A percentile compares a stretch with the other conserved stretches of the same genome.
These are phyloP conservation scores for Trichoderma hamatum DNA, from an alignment of 2,329 filamentous ascomycete genomes.

Conservation along the genomic window DNA sequence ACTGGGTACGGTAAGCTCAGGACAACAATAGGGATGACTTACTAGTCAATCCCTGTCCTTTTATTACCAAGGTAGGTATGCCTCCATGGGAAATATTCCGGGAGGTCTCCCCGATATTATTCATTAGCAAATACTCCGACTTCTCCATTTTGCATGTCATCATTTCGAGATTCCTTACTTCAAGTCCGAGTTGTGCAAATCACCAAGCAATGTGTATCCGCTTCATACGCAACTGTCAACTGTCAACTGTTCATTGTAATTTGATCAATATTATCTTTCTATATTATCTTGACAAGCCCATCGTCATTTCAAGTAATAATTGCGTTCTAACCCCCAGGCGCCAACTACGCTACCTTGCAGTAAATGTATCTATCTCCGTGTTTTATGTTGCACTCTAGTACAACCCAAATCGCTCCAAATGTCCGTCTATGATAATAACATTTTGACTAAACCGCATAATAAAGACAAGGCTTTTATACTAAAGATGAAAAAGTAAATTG, in stretches of 20 bases:
- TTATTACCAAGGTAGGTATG: not conserved
- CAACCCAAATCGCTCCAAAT: conserved; percentile 5
- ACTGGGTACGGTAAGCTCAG: not conserved
- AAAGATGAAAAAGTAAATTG: not conserved
- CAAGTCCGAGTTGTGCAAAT: not conserved
- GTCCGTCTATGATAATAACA: not conserved
- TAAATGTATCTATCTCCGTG: conserved; percentile 7
- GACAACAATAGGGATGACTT: not conserved
- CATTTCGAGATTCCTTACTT: not conserved
- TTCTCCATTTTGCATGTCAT: not conserved
- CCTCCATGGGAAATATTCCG: not conserved
- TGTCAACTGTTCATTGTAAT: not conserved
- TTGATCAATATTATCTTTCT: not conserved
- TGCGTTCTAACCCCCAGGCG: not conserved
- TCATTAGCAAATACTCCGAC: not conserved
- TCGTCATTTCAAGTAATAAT: not conserved
- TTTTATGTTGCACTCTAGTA: conserved; percentile 5
- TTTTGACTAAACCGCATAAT: not conserved
- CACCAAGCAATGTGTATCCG: not conserved
- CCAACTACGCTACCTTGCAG: conserved; percentile 10
- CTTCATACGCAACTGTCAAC: not conserved
- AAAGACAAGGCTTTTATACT: not conserved
- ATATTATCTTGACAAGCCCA: not conserved
- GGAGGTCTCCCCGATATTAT: not conserved
- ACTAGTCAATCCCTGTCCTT: not conserved